Base-by-base conservation (phyloP, 805 yeast species). In the Zygosaccharomyces bisporus region DNA sequence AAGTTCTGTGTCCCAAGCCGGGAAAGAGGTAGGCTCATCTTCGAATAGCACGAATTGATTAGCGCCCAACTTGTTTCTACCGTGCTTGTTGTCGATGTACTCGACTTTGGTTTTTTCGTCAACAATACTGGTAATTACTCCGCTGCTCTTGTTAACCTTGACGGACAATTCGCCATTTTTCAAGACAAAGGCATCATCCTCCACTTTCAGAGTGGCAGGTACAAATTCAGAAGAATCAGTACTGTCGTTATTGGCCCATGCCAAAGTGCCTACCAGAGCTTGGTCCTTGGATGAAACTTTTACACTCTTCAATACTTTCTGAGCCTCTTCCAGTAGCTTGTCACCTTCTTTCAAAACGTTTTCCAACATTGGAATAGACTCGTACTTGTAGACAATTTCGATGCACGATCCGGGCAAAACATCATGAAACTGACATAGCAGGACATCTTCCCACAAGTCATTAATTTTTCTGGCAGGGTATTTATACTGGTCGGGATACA, bases 321-420 rank as follows among this genome's bases (percentile, higher is more conserved):
- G 58, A 1, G 86, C 82, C 1, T 72, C 69, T 2, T 67, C 53
- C 23, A 80, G 74, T 56, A 93, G 69, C 4, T 66, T 54, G 32
- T 75, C 72, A 32, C 83, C 81, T 17, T 69, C 67, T 14, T 70
- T 66, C 46, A 83, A 68, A 18, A 82, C 83, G 12, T 72, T 67
- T 4, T 69, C 71, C 55, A 90, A 74, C 77, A 86, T 81, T 24
- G 91, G 90, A 59, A 81, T 77, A 7, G 91, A 97, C 56, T 85
- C 93, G 55, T 88, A 89, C 39, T 77, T 80, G 60, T 93, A 91
- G 10, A 93, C 96, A 80, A 87, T 79, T 50, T 88, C 96, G 57
- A 91, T 91, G 66, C 96, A 87, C 4, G 95, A 83, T 2, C 99
- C 99, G 2, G 99, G 99, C 41, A 93, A 73, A n/a, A 91, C 97